Base-by-base conservation (phyloP, 371 early-diverging fungal species). In the Quaeritorhiza haematococci region DNA sequence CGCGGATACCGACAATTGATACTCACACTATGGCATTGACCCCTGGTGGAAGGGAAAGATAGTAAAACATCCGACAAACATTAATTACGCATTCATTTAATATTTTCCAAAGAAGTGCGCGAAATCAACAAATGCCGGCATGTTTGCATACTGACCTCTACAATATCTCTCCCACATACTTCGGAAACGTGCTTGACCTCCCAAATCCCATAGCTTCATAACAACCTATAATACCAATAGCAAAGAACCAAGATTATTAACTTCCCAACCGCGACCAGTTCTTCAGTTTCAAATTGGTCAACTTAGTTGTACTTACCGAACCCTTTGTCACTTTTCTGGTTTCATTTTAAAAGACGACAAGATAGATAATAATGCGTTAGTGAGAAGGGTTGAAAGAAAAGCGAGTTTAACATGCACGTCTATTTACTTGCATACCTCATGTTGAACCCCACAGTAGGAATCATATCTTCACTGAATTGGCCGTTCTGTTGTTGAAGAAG, bases 131-230 rank as follows among this genome's bases (percentile, higher is more conserved):
- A n/a, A n/a, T 17, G 28, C 50, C 17, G 28, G 10, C 30, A 15
- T 6, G 50, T 24, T 29, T 10, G 15, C 23, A n/a, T 8, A 35
- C 48, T 27, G 19, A 74, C 73, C 76, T 66, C 77, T 62, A 59
- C 79, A 79, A 55, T 78, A 97, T 72, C 98, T 75, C 71, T 96
- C 96, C 97, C 98, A 98, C 97, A 97, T 97, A 71, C 89, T 90
- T 59, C 96, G 71, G 75, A 92, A 94, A 33, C 92, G 78, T 46
- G 97, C 92, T 71, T 98, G 97, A 5, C 98, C 98, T 51, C 98
- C 98, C 72, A 97, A 86, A 76, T 98, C 98, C 97, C 98, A 98
- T 55, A 98, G 74, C 68, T 96, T 96, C 93, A 97, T 94, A 8
- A 95, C 93, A 41, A 95, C 94, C 66, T 66, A 47, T 6, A 23